Evolutionary conservation across 2,329 filamentous ascomycete genomes (phyloP), one percentile per base, ranked within the genome.

Genomic region (Fusarium sp.): DNA sequence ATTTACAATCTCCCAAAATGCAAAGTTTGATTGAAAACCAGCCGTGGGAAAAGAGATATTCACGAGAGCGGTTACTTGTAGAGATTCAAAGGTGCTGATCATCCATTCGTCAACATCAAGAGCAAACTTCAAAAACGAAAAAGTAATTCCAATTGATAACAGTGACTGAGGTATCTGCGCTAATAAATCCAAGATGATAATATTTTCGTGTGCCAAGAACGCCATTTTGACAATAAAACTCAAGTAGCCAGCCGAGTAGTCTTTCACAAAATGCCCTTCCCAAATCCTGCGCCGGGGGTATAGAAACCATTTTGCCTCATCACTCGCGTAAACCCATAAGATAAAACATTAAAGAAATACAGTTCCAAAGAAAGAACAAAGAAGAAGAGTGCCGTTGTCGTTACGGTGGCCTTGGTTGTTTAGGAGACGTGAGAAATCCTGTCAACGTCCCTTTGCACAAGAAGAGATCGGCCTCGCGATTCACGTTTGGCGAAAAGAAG

Each of bases 121-220:
- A n/a, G 3, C 34, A 2, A n/a, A 5, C 5, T 37, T 37, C 10
- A 37, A n/a, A 12, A 37, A 37, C 10, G 10, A n/a, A 28, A 28
- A 9, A 25, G 5, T 4, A 32, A 30, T 25, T 63, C 23, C 28
- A 49, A 27, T 42, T 47, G 28, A 28, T 20, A 28, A 41, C 37
- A 45, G 43, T 64, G 60, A 64, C 53, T 65, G 46, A 59, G 62
- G 60, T 59, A 59, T 59, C 60, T 65, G 46, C 62, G 46, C 62
- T 42, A 47, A 59, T 30, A 27, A 53, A 42, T 51, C 21, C 46
- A 59, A 65, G 18, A 47, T 59, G n/a, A 58, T 37, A 42, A 45
- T n/a, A 51, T 58, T 41, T 51, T 30, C 16, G 10, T n/a, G 34
- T n/a, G 18, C 45, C 40, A 34, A 47, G 46, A 64, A 64, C 61